phyloP scores from a whole-genome alignment of 768 basidiomycete genomes.

The Scleroderma citrinum region DNA sequence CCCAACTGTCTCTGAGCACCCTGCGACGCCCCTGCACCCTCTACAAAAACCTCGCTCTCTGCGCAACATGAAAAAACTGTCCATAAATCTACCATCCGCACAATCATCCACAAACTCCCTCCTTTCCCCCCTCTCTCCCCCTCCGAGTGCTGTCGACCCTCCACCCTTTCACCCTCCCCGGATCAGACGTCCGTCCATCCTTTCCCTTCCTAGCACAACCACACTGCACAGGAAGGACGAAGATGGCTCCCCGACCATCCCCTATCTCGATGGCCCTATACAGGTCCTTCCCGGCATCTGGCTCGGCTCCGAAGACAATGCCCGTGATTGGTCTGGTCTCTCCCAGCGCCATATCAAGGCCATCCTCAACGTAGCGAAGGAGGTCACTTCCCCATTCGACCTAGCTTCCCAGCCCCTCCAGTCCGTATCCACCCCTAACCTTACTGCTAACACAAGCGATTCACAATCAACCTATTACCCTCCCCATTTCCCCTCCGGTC shows the following conservation, averaged over 20 bases:
- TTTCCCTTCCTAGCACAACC: conserved; percentile 58
- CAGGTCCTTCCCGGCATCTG: conserved; percentile 83
- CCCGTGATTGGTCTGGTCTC: conserved; percentile 71
- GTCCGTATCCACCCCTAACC: conserved; percentile 64
- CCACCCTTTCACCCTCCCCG: conserved; percentile 27
- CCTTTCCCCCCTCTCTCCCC: conserved; percentile 27
- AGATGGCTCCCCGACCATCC: conserved; percentile 51
- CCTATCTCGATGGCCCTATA: conserved; percentile 77
- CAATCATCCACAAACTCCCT: conserved; percentile 53
- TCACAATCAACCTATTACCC: conserved; percentile 55
- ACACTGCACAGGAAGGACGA: conserved; percentile 61
- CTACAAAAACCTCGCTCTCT: conserved; percentile 39
- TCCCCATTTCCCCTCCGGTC: conserved; percentile 58
- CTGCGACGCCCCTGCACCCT: conserved; percentile 37
- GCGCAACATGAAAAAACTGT: conserved; percentile 74
- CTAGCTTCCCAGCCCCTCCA: conserved; percentile 42
- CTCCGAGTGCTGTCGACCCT: conserved; percentile 29
- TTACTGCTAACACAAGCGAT: conserved; percentile 33
- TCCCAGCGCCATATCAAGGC: conserved; percentile 67
- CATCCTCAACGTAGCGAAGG: conserved; percentile 90
- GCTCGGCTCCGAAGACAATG: conserved; percentile 91
- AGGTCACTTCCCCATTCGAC: conserved; percentile 73
- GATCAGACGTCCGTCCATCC: conserved; percentile 60
- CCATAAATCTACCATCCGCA: conserved; percentile 59
- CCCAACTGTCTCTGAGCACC: conserved; percentile 43